These are phyloP conservation scores for Endocalyx cinctus DNA, from an alignment of 2,329 filamentous ascomycete genomes.

Conservation along the genomic window DNA sequence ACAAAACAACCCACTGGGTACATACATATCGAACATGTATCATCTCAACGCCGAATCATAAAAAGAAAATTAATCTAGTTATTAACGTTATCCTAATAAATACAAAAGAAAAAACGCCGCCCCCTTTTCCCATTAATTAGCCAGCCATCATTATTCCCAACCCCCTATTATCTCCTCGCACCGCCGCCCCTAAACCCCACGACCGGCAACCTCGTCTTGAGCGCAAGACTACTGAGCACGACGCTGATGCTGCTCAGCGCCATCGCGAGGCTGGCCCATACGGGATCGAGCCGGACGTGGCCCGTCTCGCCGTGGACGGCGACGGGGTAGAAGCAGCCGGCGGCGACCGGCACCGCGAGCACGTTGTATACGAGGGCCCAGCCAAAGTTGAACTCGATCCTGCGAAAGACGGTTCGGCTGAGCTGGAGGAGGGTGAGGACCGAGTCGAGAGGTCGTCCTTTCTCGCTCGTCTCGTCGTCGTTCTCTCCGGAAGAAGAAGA, in stretches of 20 bases:
- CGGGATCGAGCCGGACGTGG: conserved; percentile 67
- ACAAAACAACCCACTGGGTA: too few species aligned
- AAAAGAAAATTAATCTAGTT: too few species aligned
- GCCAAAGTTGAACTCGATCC: conserved; percentile 79
- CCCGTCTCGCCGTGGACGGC: conserved; percentile 33
- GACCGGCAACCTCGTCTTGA: conserved; percentile 47
- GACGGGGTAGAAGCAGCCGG: conserved; percentile 68
- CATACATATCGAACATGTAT: too few species aligned
- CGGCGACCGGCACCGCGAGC: conserved; percentile 72
- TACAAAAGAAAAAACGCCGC: too few species aligned
- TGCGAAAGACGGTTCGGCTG: conserved; percentile 65
- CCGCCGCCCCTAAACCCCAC: conserved; percentile 31
- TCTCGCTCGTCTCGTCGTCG: too few species aligned
- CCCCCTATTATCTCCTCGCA: too few species aligned
- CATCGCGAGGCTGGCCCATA: conserved; percentile 91
- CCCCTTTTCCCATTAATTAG: too few species aligned
- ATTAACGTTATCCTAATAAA: too few species aligned
- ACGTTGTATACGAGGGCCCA: conserved; percentile 85
- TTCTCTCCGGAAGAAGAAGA: too few species aligned
- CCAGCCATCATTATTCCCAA: too few species aligned
- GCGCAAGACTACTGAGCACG: conserved; percentile 71
- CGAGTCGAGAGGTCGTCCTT: too few species aligned
- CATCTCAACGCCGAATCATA: too few species aligned
- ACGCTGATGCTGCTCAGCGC: conserved; percentile 88
- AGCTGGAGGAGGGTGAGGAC: conserved; percentile 72